Base-by-base conservation (phyloP, 2,329 filamentous ascomycete genomes). In the Clonostachys sp. region DNA sequence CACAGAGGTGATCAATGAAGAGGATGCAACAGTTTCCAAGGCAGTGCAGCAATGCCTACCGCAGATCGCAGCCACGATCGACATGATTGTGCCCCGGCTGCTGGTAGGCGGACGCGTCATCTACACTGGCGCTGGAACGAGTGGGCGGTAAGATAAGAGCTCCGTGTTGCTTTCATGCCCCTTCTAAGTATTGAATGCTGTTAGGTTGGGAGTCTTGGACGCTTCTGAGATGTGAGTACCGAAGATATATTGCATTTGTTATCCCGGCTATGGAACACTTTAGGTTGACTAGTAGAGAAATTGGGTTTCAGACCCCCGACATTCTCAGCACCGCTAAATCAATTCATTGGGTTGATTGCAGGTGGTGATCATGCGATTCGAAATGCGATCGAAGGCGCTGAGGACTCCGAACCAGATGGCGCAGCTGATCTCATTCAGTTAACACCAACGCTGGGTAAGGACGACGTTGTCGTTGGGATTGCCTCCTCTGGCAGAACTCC, bases 71-170 rank as follows among this genome's bases (percentile, higher is more conserved):
- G 24, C 36, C 6, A 46, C 42, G n/a, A 48, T 50, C 20, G 46
- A 48, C 17, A 34, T 30, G 14, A 45, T 50, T 10, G 24, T 41
- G 10, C 36, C 39, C 8, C 33, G 49, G 5, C 30, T 50, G 4
- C 14, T 24, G 8, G 17, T 30, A n/a, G 49, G 49, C 12, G 49
- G 49, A 12, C 41, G 47, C 17, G 47, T 51, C 33, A 36, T 49
- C 34, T 51, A 51, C 45, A 49, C 38, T n/a, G 68, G 69, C 10
- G 70, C 69, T 4, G 68, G 70, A 13, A 72, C 68, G 3, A 73
- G 70, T 49, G 67, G 70, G 46, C 64, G 69, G 64, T 69, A 49
- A 52, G 55, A 40, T 5, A 18, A 33, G 36, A 30, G 24, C 9
- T 30, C 24, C 24, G 3, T 30, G 24, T 30, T 9, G 8, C 3